Evolutionary conservation across 805 yeast genomes (phyloP).

Genomic region (Myxozyma neglecta): DNA sequence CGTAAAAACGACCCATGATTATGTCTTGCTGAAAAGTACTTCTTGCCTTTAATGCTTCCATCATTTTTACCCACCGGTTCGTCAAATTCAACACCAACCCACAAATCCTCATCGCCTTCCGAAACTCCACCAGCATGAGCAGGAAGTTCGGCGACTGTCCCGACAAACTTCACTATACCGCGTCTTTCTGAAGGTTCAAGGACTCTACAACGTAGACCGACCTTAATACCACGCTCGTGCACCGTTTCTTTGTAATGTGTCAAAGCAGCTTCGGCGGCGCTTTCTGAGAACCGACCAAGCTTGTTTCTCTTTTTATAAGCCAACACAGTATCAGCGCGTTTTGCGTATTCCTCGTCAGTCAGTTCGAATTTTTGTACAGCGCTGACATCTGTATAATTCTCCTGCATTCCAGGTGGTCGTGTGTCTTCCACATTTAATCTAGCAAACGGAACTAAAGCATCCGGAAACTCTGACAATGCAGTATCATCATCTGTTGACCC

Average conservation of each 20-base stretch:
- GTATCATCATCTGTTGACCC: conserved; percentile 15
- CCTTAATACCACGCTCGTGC: conserved; percentile 37
- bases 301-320: conserved; percentile 71
- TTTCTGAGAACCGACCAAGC: conserved; percentile 62
- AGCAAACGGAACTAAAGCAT: conserved; percentile 21
- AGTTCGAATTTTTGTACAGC: conserved; percentile 49
- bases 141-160: conserved; percentile 63
- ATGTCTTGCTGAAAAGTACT: conserved; percentile 56
- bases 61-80: conserved; percentile 86
- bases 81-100: conserved; percentile 87
- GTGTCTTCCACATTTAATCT: conserved; percentile 43
- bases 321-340: conserved; percentile 61
- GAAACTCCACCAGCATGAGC: conserved; percentile 6
- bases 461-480: conserved; percentile 6
- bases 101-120: conserved; percentile 41
- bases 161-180: conserved; percentile 72
- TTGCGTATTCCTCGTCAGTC: conserved; percentile 61
- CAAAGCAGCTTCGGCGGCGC: conserved; percentile 44
- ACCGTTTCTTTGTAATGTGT: conserved; percentile 5
- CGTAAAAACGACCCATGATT: conserved; percentile 77
- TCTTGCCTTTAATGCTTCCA: conserved; percentile 64
- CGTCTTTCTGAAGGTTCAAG: conserved; percentile 52
- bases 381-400: conserved; percentile 40
- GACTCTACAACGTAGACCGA: conserved; percentile 53
- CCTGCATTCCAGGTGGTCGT: conserved; percentile 37